Evolutionary conservation across 805 yeast species (phyloP), one percentile per base, ranked within the genome.

Genomic region (Nematodospora valgi): DNA sequence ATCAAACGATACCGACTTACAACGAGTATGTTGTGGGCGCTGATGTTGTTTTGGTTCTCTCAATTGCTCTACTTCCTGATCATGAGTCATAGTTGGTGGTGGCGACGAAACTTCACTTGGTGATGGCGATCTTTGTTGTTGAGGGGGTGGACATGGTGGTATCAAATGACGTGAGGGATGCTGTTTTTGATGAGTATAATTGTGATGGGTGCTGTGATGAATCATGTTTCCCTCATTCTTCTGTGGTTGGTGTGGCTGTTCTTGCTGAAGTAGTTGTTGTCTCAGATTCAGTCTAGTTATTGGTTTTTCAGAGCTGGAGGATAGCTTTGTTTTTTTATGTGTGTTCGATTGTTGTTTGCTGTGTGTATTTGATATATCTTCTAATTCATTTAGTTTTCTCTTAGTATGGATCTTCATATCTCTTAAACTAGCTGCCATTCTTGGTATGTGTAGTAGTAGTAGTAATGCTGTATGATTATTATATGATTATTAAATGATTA

Each of bases 341-440:
- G 43, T 54, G n/a, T n/a, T n/a, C n/a, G n/a, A n/a, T n/a, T n/a
- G n/a, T n/a, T n/a, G n/a, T n/a, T n/a, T n/a, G n/a, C n/a, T n/a
- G n/a, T n/a, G n/a, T n/a, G n/a, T n/a, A 42, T 61, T 62, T 32
- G 68, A 61, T 39, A 64, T 59, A 43, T 63, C 68, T 39, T 59
- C 70, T 38, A 59, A 49, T 39, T 61, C 66, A 45, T 49, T 51
- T 32, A 46, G 35, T 43, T 61, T 64, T 40, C 69, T 54, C 45
- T 63, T 61, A 30, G 48, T 49, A 34, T 25, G 30, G 15, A 35
- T 17, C 28, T 46, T 49, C 33, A 56, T 45, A 21, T 58, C 64
- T 22, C 52, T 41, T 34, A 59, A 49, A 34, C 54, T 53, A 29
- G 65, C 65, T 17, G 64, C 66, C 68, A 62, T 62, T 32, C 20